Percentiles rank a stretch among this genome's conserved stretches.
Conservation (phyloP, 345 rosid genomes). For the Ceriops tagal region DNA sequence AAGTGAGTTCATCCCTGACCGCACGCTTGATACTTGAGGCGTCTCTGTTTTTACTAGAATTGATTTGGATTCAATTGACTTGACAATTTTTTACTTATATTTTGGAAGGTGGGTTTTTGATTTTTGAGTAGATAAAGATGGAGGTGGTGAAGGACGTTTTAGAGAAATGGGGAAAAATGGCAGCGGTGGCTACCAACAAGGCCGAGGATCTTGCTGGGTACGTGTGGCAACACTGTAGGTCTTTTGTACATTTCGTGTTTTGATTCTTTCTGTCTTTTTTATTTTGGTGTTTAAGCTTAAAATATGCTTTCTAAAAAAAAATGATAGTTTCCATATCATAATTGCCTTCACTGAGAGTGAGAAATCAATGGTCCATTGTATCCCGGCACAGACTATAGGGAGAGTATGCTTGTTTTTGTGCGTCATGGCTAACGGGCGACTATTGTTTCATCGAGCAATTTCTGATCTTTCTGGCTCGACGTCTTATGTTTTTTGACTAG, state of each 20-base stretch:
- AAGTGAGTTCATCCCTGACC: constrained; percentile 35
- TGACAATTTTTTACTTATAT: neutral
- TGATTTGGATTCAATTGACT: neutral
- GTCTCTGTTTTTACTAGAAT: neutral
- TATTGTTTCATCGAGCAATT: too few relatives aligned
- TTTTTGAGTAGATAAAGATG: constrained; percentile 58
- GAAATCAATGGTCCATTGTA: too few relatives aligned
- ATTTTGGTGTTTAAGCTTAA: neutral
- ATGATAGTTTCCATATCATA: too few relatives aligned
- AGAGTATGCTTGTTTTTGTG: too few relatives aligned
- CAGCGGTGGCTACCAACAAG: constrained; percentile 77
- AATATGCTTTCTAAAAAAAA: too few relatives aligned
- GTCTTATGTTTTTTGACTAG: too few relatives aligned
- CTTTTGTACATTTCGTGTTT: neutral
- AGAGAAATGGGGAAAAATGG: constrained; percentile 81
- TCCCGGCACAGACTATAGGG: too few relatives aligned
- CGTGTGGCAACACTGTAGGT: constrained; percentile 78
- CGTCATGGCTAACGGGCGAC: too few relatives aligned
- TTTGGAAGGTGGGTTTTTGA: neutral
- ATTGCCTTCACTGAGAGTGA: too few relatives aligned
- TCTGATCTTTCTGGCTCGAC: neutral
- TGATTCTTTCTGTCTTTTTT: neutral
- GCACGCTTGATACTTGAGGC: neutral
- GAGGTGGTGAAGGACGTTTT: constrained; percentile 73
- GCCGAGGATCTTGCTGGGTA: constrained; percentile 91